These are phyloP conservation scores for Fragilaria radians DNA, from an alignment of 108 stramenopile genomes.

Conservation along the genomic window DNA sequence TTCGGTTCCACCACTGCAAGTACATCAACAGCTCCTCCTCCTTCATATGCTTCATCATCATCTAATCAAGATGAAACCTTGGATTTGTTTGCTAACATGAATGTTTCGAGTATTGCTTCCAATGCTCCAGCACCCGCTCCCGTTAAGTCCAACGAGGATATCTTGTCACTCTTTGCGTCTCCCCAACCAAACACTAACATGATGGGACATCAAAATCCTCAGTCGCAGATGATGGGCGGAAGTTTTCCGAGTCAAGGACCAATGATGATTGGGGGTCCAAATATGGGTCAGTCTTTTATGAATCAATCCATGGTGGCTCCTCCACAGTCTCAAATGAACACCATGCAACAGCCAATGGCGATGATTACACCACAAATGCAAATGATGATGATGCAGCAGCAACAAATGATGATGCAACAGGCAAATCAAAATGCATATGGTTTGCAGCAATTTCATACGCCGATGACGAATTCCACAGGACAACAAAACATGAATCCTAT, in stretches of 20 bases:
- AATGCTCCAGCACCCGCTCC: constrained; percentile 4
- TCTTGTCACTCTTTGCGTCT: constrained; percentile 60
- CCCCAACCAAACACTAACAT: constrained; percentile 16
- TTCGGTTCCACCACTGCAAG: constrained; percentile 39
- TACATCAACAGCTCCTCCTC: constrained; percentile 17
- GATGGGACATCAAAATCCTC: constrained; percentile 2
- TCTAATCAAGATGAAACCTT: constrained; percentile 12
- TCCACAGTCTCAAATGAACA: constrained; percentile 4
- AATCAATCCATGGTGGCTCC: neutral
- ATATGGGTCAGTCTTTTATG: neutral
- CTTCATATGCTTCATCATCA: constrained; percentile 16
- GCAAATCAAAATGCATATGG: constrained; percentile 3
- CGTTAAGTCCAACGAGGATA: constrained; percentile 43
- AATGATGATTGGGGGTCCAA: constrained; percentile 9
- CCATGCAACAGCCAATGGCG: neutral
- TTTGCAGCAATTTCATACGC: constrained; percentile 6
- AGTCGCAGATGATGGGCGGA: constrained; percentile 23
- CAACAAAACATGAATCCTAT: constrained; percentile 12
- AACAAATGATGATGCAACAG: constrained; percentile 8
- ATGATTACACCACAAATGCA: neutral
- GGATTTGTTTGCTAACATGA: constrained; percentile 44
- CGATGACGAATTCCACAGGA: constrained; percentile 9
- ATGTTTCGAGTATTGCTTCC: constrained; percentile 6
- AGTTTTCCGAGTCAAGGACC: constrained; percentile 25
- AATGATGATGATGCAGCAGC: constrained; percentile 2